Percentiles rank a stretch among this genome's conserved stretches.
These are phyloP conservation scores for Pseudogymnoascus sp. DNA, from an alignment of 2,329 filamentous ascomycete species.

Conservation along the genomic window DNA sequence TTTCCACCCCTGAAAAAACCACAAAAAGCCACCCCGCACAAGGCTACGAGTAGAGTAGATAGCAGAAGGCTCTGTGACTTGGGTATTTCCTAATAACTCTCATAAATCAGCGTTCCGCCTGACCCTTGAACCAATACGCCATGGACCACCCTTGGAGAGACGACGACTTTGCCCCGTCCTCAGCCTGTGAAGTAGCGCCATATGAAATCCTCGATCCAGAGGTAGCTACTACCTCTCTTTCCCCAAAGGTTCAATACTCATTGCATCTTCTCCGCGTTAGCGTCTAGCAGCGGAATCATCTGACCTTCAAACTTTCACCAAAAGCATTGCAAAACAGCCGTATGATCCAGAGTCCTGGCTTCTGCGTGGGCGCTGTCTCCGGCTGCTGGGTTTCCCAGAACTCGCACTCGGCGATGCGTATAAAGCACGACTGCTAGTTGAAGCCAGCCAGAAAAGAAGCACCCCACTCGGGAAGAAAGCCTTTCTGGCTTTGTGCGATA, in stretches of 20 bases:
- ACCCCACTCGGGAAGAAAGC: constrained; percentile 23
- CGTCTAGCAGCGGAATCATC: constrained; percentile 17
- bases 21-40: neutral
- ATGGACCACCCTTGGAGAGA: constrained; percentile 21
- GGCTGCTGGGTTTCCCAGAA: constrained; percentile 26
- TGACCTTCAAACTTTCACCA: constrained; percentile 19
- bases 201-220: constrained; percentile 17
- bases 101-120: neutral
- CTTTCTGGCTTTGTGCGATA: constrained; percentile 22
- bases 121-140: neutral
- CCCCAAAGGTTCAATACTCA: neutral
- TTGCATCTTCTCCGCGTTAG: constrained; percentile 17
- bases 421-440: constrained; percentile 27
- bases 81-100: neutral
- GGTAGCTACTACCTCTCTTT: constrained; percentile 16
- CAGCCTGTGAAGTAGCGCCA: constrained; percentile 22
- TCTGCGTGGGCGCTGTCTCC: constrained; percentile 21
- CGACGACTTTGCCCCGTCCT: constrained; percentile 19
- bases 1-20: constrained; percentile 2
- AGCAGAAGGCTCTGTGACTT: constrained; percentile 3
- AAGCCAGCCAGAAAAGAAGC: constrained; percentile 20
- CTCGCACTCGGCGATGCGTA: constrained; percentile 28
- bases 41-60: constrained; percentile 3
- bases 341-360: constrained; percentile 26
- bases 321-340: constrained; percentile 17